A percentile compares a stretch with the other conserved stretches of the same genome.
Evolutionary conservation across 1,284 basidiomycete species (phyloP).

Genomic region (Mycena citricolor): DNA sequence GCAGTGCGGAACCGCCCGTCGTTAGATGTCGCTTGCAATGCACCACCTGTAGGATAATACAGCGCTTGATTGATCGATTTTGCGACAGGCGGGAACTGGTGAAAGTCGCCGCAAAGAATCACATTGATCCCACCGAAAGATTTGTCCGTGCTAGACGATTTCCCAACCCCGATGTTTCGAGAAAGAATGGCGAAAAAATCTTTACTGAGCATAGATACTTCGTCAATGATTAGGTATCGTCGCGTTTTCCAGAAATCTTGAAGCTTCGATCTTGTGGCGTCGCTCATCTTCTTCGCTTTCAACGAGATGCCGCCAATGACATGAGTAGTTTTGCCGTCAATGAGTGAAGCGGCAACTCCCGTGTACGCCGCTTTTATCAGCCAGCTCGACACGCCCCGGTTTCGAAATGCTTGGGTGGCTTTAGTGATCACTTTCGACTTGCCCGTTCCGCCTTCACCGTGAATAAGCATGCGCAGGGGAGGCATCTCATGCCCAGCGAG

Average conservation of each 20-base stretch:
- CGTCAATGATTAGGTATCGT: constrained; percentile 35
- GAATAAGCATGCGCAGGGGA: constrained; percentile 32
- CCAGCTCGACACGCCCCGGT: constrained; percentile 4
- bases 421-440: constrained; percentile 38
- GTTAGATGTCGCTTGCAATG: too few relatives aligned
- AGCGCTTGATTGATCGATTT: constrained; percentile 20
- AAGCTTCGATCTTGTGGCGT: constrained; percentile 14
- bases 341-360: constrained; percentile 35
- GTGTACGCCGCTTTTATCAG: constrained; percentile 33
- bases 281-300: constrained; percentile 1
- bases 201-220: constrained; percentile 35
- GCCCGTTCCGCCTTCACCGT: constrained; percentile 38
- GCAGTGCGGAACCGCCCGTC: too few relatives aligned
- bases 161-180: constrained; percentile 24
- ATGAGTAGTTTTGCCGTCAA: constrained; percentile 28
- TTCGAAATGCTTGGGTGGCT: constrained; percentile 29
- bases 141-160: constrained; percentile 9
- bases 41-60: constrained; percentile 23
- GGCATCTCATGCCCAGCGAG: constrained; percentile 21
- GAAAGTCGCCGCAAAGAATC: constrained; percentile 38
- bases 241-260: constrained; percentile 23
- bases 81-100: constrained; percentile 42
- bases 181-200: constrained; percentile 30
- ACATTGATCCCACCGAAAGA: constrained; percentile 40
- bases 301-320: constrained; percentile 14